These are phyloP conservation scores for Punica granatum DNA, from an alignment of 345 rosid species.

Conservation along the genomic window DNA sequence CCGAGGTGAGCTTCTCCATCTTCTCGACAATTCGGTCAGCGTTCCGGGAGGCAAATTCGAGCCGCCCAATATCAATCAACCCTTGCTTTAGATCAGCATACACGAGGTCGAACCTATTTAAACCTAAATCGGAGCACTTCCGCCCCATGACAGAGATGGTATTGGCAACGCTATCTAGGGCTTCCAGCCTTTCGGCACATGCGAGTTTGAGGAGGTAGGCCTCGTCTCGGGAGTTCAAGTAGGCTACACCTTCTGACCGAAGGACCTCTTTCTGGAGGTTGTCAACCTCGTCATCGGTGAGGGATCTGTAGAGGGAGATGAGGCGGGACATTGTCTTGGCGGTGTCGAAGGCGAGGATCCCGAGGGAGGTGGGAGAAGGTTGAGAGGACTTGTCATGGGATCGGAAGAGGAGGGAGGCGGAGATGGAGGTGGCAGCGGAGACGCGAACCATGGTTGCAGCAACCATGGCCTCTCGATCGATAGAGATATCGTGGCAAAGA, in stretches of 20 bases:
- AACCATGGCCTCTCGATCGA: slow-evolving; percentile 11
- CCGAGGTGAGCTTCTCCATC: slow-evolving; percentile 30
- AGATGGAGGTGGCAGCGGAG: slow-evolving; percentile 8
- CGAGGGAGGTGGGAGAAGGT: slow-evolving; percentile 18
- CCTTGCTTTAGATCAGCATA: slow-evolving; percentile 25
- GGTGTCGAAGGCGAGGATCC: slow-evolving; percentile 40
- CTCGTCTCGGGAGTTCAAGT: slow-evolving; percentile 32
- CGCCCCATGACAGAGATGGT: slow-evolving; percentile 23
- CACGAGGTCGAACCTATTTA: slow-evolving; percentile 18
- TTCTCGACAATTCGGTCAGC: slow-evolving; percentile 20
- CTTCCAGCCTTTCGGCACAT: slow-evolving; percentile 36
- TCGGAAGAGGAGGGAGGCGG: slow-evolving; percentile 11
- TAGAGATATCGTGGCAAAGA: no score
- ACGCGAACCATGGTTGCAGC: slow-evolving; percentile 3
- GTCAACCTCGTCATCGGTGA: slow-evolving; percentile 23
- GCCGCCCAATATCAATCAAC: slow-evolving; percentile 5
- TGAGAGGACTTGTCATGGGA: slow-evolving; percentile 1
- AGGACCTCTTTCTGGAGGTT: slow-evolving; percentile 20
- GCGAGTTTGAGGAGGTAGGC: slow-evolving; percentile 27
- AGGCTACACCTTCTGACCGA: slow-evolving; percentile 30
- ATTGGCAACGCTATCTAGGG: slow-evolving; percentile 23
- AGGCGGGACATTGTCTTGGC: slow-evolving; percentile 46
- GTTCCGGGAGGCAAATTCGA: slow-evolving; percentile 16
- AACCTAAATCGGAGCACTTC: slow-evolving; percentile 24
- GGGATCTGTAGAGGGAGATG: slow-evolving; percentile 25